A percentile compares a stretch with the other conserved stretches of the same genome.
Evolutionary conservation across 768 basidiomycete genomes (phyloP).

Genomic region (Pleurotus tuber-regium): DNA sequence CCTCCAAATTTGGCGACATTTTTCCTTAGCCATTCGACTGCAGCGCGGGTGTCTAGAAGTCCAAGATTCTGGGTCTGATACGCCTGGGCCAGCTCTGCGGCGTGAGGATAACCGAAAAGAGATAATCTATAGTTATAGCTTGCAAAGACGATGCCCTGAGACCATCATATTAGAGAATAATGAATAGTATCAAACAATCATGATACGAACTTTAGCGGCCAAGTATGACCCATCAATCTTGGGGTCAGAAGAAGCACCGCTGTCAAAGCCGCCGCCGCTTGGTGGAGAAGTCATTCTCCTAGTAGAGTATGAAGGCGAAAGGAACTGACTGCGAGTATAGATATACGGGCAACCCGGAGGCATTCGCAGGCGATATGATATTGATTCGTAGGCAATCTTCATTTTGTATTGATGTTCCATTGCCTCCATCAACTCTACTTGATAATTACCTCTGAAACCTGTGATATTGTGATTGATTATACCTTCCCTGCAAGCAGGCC

Average conservation of each 20-base stretch:
- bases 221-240: constrained; percentile 32
- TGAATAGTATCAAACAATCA: too few species aligned
- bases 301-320: not conserved
- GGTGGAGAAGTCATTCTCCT: not conserved
- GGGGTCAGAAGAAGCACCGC: constrained; percentile 32
- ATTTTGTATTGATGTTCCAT: constrained; percentile 32
- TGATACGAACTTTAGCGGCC: constrained; percentile 24
- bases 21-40: constrained; percentile 40
- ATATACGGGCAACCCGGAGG: constrained; percentile 27
- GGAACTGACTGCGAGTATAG: constrained; percentile 26
- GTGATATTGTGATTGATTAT: not conserved
- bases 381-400: constrained; percentile 41
- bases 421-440: constrained; percentile 28
- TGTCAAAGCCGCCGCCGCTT: constrained; percentile 10
- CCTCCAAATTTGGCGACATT: constrained; percentile 43
- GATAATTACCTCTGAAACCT: not conserved
- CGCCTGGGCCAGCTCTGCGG: constrained; percentile 33
- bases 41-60: constrained; percentile 44
- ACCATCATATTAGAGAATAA: too few species aligned
- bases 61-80: constrained; percentile 44
- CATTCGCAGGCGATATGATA: constrained; percentile 37
- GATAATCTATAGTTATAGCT: constrained; percentile 33
- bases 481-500: constrained; percentile 33
- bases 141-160: constrained; percentile 32
- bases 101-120: constrained; percentile 39